Conservation (phyloP, 78 protist species). For the Monosiga brevicollis region DNA sequence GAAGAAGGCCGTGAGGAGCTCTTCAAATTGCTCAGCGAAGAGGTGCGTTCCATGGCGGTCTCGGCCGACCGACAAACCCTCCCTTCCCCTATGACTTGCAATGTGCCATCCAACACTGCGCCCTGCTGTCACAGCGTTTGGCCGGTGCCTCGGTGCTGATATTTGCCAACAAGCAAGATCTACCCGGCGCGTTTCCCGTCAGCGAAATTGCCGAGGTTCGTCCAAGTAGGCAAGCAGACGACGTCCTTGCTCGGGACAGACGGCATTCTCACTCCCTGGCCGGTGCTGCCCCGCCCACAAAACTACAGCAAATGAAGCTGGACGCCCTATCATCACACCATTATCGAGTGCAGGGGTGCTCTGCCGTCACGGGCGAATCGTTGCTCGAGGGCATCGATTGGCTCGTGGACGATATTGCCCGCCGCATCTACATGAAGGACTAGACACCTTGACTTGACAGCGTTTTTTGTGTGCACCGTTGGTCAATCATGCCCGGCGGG, state of each 20-base stretch:
- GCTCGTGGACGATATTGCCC: constrained; percentile 88
- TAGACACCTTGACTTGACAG: no score
- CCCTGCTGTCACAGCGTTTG: constrained; percentile 43
- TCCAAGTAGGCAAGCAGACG: no score
- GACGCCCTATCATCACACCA: constrained; percentile 55
- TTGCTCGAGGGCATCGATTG: constrained; percentile 86
- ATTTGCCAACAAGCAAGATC: constrained; percentile 96
- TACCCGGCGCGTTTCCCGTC: constrained; percentile 61
- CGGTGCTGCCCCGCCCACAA: no score
- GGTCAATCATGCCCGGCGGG: no score
- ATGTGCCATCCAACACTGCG: no score
- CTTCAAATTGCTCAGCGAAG: constrained; percentile 60
- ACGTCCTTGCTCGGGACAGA: no score
- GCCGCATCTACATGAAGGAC: constrained; percentile 62
- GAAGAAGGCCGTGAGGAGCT: constrained; percentile 72
- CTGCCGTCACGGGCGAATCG: constrained; percentile 88
- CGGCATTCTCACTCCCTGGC: no score
- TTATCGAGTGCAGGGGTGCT: constrained; percentile 69
- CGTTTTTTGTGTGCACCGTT: no score
- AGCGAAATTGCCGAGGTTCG: constrained; percentile 56
- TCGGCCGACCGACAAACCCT: no score
- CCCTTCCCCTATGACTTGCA: no score
- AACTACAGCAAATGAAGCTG: constrained; percentile 36
- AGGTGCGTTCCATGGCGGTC: no score
- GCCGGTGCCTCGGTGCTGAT: constrained; percentile 95